phyloP scores from a whole-genome alignment of 2,329 filamentous ascomycete genomes.

The Meredithiella fracta region DNA sequence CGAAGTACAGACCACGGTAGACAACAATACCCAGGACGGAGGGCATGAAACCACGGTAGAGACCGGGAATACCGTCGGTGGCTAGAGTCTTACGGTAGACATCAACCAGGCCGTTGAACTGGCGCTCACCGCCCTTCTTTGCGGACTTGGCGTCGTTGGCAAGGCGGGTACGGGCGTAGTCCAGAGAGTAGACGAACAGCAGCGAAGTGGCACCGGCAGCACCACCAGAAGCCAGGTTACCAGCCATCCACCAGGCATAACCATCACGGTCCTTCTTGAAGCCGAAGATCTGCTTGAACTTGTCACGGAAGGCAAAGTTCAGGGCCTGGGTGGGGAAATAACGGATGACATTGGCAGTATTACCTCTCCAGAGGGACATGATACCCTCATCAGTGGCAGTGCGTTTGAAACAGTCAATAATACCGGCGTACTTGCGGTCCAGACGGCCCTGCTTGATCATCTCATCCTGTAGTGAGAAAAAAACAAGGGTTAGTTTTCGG shows the following conservation, averaged over 20 bases:
- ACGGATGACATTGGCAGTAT: constrained; percentile 99
- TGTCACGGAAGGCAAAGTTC: constrained; percentile 99
- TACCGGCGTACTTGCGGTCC: constrained; percentile 89
- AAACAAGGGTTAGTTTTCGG: constrained; percentile 17
- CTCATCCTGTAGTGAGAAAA: constrained; percentile 58
- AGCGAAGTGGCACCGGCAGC: constrained; percentile 99
- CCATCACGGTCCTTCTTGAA: constrained; percentile 99
- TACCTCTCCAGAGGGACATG: constrained; percentile 94
- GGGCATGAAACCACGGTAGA: constrained; percentile 99
- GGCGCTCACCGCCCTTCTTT: constrained; percentile 91
- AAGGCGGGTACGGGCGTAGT: constrained; percentile 99
- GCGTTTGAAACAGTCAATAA: constrained; percentile 86
- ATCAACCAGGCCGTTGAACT: constrained; percentile 99
- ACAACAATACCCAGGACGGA: constrained; percentile 98
- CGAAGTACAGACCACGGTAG: constrained; percentile 99
- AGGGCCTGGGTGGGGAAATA: constrained; percentile 99
- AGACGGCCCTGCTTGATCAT: constrained; percentile 99
- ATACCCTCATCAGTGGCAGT: constrained; percentile 84
- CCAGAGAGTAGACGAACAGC: constrained; percentile 99
- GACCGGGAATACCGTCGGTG: constrained; percentile 95
- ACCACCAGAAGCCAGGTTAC: constrained; percentile 99
- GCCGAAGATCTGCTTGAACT: constrained; percentile 99
- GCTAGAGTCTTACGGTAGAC: constrained; percentile 99
- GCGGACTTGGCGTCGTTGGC: constrained; percentile 99
- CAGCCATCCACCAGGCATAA: constrained; percentile 96